Evolutionary conservation across 1,139 yeast species (phyloP), one percentile per base, ranked within the genome.

Genomic region (Nadsonia starkeyi-henricii): DNA sequence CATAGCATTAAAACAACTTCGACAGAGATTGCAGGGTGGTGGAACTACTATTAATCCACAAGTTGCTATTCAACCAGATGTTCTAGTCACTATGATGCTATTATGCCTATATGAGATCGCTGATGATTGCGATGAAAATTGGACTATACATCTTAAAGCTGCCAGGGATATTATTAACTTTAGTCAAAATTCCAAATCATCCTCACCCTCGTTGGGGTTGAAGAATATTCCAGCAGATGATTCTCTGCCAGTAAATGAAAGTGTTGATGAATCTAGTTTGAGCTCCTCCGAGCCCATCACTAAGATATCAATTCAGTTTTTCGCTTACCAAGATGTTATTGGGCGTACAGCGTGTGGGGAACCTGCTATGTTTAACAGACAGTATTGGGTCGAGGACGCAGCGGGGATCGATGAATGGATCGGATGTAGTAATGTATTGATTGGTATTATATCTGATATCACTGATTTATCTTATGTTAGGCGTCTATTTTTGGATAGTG

Each of bases 281-380:
- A n/a, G n/a, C n/a, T 26, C 30, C 12, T 26, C 7, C 12, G 12
- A 7, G 7, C 47, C 47, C 13, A 43, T 43, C 17, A 26, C 41
- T 23, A 42, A 45, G 39, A 45, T 45, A 43, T 43, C 43, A 26
- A 41, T 45, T 3, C 47, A 45, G 44, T 45, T 45, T 45, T 45
- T 45, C 41, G 47, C 47, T 41, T 45, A 45, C 28, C 47, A 45
- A 43, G 47, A 45, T 43, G 47, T 45, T 39, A 45, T 45, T 42
- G 47, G 47, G 8, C 47, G 47, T 9, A 45, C 47, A 19, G 47
- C 47, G 19, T 45, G 47, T 13, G 47, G 47, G 9, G 41, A 42
- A 21, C 39, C 41, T 28, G 47, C 43, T 3, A 37, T 45, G 18
- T 45, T 45, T 20, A 43, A 41, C 41, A 28, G 43, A 26, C 28